These are phyloP conservation scores for Phytophthora citrophthora DNA, from an alignment of 352 stramenopile genomes.

Conservation along the genomic window DNA sequence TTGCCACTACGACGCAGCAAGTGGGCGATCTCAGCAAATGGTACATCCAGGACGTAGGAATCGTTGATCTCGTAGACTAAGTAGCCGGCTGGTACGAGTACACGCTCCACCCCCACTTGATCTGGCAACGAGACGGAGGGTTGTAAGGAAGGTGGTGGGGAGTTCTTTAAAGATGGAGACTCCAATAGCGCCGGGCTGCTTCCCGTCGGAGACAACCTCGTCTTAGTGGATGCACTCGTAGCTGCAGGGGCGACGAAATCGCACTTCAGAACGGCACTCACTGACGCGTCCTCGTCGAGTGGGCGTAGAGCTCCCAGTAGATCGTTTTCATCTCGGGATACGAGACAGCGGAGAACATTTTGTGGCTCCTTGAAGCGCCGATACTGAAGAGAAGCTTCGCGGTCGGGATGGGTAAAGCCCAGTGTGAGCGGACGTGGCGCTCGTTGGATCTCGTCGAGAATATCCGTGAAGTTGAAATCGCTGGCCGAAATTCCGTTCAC, in stretches of 20 bases:
- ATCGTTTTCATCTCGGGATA: conserved; percentile 54
- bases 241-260: conserved; percentile 45
- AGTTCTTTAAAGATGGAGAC: neutral
- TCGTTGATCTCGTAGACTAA: conserved; percentile 73
- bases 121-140: conserved; percentile 15
- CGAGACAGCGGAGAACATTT: conserved; percentile 58
- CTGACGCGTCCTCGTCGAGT: conserved; percentile 49
- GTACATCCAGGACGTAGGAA: conserved; percentile 53
- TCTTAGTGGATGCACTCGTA: conserved; percentile 9
- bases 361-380: conserved; percentile 54
- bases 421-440: conserved; percentile 55
- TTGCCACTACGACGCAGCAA: conserved; percentile 59
- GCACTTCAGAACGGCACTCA: conserved; percentile 59
- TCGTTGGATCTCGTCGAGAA: conserved; percentile 58
- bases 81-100: conserved; percentile 61
- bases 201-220: conserved; percentile 13
- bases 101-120: conserved; percentile 11
- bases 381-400: conserved; percentile 37
- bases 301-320: conserved; percentile 51
- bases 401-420: conserved; percentile 56
- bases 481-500: conserved; percentile 60
- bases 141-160: conserved; percentile 1
- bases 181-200: conserved; percentile 23
- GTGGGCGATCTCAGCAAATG: conserved; percentile 70
- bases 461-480: conserved; percentile 51